Base-by-base conservation (phyloP, 306 rosid genomes). In the Pyrus betulifolia region DNA sequence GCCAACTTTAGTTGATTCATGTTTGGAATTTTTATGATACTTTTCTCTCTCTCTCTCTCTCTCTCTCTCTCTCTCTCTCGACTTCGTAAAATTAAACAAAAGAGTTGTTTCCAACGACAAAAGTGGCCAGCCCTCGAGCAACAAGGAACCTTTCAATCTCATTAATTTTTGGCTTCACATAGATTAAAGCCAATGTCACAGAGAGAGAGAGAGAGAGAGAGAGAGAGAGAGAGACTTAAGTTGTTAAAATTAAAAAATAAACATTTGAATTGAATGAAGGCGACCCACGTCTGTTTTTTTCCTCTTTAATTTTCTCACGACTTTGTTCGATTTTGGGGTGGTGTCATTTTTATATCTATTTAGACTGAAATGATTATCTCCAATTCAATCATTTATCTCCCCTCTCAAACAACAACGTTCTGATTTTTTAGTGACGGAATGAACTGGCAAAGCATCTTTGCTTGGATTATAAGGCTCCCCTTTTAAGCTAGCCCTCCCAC, bases 361-460 rank as follows among this genome's bases (percentile, higher is more conserved):
- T 73, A 83, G 82, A 85, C 84, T 75, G 80, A 83, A 49, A 83
- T 84, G 84, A 80, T 86, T 79, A 86, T 71, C 86, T 81, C 78
- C 88, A 80, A 78, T 75, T 81, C 97, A 92, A 95, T 92, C 91
- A 92, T 90, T 90, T 46, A 77, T 92, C 92, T 84, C 96, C 92
- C 96, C 83, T 76, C 82, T 85, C 74, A 66, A 84, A 88, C 88
- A 84, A 49, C 54, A 57, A 88, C 96, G 90, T 66, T 67, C 70
- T 85, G 59, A 71, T 63, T 79, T 85, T 79, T 88, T 85, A 76
- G 75, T 74, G 85, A 79, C 71, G 80, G 62, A 79, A 86, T 92
- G 96, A 95, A 80, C 97, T 95, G 97, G 93, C 97, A 86, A 49
- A 4, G 90, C 94, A 92, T 92, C 98, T 90, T 91, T 94, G 81